Conservation (phyloP, 2,329 filamentous ascomycete species). For the Trichoderma sp. region DNA sequence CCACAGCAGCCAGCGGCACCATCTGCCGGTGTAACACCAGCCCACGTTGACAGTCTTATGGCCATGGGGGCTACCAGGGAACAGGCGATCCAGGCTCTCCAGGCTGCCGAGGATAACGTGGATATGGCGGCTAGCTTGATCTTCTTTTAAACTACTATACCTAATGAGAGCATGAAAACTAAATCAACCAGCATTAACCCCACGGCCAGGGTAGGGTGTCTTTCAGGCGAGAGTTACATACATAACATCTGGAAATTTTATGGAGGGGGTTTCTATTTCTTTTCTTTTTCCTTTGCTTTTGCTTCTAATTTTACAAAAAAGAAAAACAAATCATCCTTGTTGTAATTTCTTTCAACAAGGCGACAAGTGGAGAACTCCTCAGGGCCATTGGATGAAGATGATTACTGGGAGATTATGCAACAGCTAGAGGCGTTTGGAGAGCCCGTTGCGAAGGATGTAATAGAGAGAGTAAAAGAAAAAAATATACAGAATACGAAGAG, state of each 20-base stretch:
- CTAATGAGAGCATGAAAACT: slow-evolving; percentile 9
- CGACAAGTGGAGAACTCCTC: background rate
- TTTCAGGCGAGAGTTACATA: background rate
- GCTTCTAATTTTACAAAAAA: background rate
- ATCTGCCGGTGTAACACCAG: slow-evolving; percentile 51
- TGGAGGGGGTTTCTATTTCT: background rate
- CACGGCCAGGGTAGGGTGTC: background rate
- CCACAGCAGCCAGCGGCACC: slow-evolving; percentile 30
- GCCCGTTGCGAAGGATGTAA: background rate
- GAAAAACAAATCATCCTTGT: background rate
- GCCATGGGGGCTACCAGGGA: slow-evolving; percentile 75
- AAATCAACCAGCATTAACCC: slow-evolving; percentile 7
- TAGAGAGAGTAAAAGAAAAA: background rate
- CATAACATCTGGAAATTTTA: background rate
- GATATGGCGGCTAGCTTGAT: slow-evolving; percentile 85
- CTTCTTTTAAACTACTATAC: slow-evolving; percentile 43
- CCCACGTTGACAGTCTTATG: slow-evolving; percentile 73
- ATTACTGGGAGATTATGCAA: background rate
- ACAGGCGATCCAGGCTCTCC: slow-evolving; percentile 76
- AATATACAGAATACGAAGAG: background rate
- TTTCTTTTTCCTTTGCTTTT: background rate
- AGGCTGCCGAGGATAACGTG: slow-evolving; percentile 81
- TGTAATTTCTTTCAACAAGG: background rate
- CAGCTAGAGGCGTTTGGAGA: slow-evolving; percentile 18
- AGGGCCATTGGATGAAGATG: background rate